Evolutionary conservation across 2,329 filamentous ascomycete genomes (phyloP), one percentile per base, ranked within the genome.

Genomic region (Neofusicoccum laricinum): DNA sequence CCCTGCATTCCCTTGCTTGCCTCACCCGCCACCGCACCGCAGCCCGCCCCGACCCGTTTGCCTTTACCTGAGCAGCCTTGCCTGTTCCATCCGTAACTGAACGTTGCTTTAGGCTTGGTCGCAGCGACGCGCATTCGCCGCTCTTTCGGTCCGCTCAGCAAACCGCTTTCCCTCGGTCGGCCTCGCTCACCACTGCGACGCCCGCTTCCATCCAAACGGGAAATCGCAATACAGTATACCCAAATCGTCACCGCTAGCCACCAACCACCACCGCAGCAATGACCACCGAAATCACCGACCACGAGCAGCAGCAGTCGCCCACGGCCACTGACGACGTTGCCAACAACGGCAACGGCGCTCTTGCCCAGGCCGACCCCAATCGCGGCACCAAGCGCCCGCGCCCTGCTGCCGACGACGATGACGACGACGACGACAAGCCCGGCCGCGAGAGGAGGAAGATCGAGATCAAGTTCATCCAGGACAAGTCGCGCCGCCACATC

Each of bases 401-500:
- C 76, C 88, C 91, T 68, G 82, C 90, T 71, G 77, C 89, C 73
- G 94, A 98, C 77, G 95, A 98, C 76, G 95, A 98, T 70, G 94
- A 98, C 69, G 95, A 98, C 69, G 93, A 98, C 72, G 93, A 97
- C 72, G 94, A 97, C 80, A 98, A 98, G 88, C 92, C 92, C 68
- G 93, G 93, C 76, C 93, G 95, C 80, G 95, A 98, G 86, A 90
- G 95, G 77, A 89, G 95, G 82, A 99, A 99, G 90, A 99, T 99
- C 75, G 95, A 99, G 82, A 99, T 99, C 84, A 99, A 99, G 86
- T 99, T 99, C 83, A 99, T 99, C 80, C 94, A 93, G 81, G 95
- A 99, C 82, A 99, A 99, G 85, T 98, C 94, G 82, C 93, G 95
- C 82, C 91, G 95, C 68, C 95, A 99, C 84, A 99, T 98, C 78